These are phyloP conservation scores for Acanthamoeba sp. DNA, from an alignment of 208 protist species.

Conservation along the genomic window DNA sequence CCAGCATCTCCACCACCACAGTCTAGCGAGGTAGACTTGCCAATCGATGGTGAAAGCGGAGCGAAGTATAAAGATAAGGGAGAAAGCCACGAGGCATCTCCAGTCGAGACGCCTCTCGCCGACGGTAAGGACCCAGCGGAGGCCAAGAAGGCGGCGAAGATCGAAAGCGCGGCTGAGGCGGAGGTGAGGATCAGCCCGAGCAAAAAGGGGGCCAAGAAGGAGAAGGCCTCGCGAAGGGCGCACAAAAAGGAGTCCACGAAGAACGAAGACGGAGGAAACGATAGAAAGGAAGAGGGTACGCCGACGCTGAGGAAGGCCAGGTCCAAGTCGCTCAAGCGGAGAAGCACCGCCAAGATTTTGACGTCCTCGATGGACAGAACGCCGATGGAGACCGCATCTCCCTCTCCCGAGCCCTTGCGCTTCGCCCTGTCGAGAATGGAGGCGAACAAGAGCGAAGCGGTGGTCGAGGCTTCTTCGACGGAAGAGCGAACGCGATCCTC, in stretches of 20 bases:
- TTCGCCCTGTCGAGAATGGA: neutral
- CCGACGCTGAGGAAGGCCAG: neutral
- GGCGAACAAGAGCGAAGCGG: neutral
- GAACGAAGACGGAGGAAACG: neutral
- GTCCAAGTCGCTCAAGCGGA: neutral
- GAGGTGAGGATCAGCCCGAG: neutral
- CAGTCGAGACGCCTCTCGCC: neutral
- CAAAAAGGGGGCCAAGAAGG: neutral
- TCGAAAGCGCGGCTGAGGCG: neutral
- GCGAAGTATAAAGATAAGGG: neutral
- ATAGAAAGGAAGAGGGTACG: neutral
- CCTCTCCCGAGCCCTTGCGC: no score
- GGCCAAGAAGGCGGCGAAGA: neutral
- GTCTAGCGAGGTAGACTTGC: neutral
- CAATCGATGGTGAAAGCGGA: neutral
- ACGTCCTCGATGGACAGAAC: neutral
- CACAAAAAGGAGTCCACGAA: neutral
- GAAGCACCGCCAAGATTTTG: neutral
- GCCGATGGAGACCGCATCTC: no score
- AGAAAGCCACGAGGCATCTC: neutral
- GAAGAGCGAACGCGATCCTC: neutral
- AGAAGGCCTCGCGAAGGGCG: neutral
- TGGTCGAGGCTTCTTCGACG: neutral
- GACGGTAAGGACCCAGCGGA: neutral
- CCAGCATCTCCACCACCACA: neutral